A percentile compares a stretch with the other conserved stretches of the same genome.
Evolutionary conservation across 305 asterid genomes (phyloP).

Genomic region (Ilex paraguariensis): DNA sequence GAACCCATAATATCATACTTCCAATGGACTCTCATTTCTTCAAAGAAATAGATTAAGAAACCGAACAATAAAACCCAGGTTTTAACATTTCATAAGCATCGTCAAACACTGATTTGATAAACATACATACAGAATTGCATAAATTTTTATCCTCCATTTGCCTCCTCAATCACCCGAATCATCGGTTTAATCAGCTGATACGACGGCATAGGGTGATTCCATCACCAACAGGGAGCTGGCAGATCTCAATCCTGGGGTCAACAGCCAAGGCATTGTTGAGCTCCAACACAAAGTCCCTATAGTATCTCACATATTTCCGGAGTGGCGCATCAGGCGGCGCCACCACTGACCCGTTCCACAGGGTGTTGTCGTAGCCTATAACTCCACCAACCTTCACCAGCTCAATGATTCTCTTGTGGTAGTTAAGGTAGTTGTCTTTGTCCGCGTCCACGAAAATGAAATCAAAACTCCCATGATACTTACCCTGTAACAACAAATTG

Average conservation of each 20-base stretch:
- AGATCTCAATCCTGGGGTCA: conserved; percentile 21
- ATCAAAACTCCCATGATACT: conserved; percentile 19
- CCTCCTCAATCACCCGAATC: no score
- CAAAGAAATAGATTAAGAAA: no score
- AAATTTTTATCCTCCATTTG: no score
- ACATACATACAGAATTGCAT: no score
- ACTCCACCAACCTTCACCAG: conserved; percentile 22
- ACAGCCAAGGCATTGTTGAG: conserved; percentile 20
- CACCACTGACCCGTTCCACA: conserved; percentile 25
- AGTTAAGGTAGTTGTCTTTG: conserved; percentile 22
- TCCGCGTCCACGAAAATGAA: conserved; percentile 27
- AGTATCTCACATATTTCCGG: conserved; percentile 18
- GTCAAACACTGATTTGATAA: no score
- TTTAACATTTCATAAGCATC: no score
- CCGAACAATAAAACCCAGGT: no score
- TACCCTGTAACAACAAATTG: not conserved
- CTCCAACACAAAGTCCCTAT: conserved; percentile 21
- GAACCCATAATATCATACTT: no score
- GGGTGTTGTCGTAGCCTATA: conserved; percentile 23
- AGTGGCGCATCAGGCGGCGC: conserved; percentile 21
- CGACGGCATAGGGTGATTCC: conserved; percentile 21
- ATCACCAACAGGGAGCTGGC: conserved; percentile 23
- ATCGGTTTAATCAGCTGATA: not conserved
- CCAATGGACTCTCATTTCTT: no score
- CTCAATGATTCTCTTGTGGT: conserved; percentile 20